These are phyloP conservation scores for Phascolomyces articulosus DNA, from an alignment of 371 early-diverging fungal species.

Conservation along the genomic window DNA sequence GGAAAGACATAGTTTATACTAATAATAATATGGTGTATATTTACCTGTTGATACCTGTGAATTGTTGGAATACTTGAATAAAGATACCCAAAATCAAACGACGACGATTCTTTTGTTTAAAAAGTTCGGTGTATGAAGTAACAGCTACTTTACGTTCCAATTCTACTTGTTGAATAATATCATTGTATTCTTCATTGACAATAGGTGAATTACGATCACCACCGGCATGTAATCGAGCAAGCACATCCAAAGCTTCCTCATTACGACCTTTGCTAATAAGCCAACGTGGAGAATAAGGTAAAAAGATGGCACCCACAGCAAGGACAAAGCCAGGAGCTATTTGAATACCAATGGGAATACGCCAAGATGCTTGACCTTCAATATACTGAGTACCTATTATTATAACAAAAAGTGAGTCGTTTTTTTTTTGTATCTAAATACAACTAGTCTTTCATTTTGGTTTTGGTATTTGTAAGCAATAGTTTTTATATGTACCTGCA, in stretches of 20 bases:
- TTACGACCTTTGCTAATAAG: conserved; percentile 66
- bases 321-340: conserved; percentile 51
- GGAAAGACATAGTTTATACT: too few relatives aligned
- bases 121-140: conserved; percentile 75
- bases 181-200: conserved; percentile 79
- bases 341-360: conserved; percentile 57
- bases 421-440: too few relatives aligned
- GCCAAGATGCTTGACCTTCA: conserved; percentile 39
- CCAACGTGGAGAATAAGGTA: conserved; percentile 74
- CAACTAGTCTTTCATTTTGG: too few relatives aligned
- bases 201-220: conserved; percentile 56
- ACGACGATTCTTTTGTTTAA: conserved; percentile 59
- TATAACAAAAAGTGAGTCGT: too few relatives aligned
- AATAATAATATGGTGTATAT: too few relatives aligned
- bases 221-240: conserved; percentile 74
- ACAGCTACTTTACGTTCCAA: conserved; percentile 70
- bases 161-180: conserved; percentile 71
- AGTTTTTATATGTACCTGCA: too few relatives aligned
- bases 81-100: conserved; percentile 70
- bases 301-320: conserved; percentile 47
- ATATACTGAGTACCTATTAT: conserved; percentile 19
- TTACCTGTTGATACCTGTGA: conserved; percentile 59
- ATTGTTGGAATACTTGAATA: conserved; percentile 71
- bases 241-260: conserved; percentile 74
- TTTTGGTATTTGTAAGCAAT: too few relatives aligned